Evolutionary conservation across 1,284 basidiomycete genomes (phyloP).

Genomic region (Sporisorium exsertum): DNA sequence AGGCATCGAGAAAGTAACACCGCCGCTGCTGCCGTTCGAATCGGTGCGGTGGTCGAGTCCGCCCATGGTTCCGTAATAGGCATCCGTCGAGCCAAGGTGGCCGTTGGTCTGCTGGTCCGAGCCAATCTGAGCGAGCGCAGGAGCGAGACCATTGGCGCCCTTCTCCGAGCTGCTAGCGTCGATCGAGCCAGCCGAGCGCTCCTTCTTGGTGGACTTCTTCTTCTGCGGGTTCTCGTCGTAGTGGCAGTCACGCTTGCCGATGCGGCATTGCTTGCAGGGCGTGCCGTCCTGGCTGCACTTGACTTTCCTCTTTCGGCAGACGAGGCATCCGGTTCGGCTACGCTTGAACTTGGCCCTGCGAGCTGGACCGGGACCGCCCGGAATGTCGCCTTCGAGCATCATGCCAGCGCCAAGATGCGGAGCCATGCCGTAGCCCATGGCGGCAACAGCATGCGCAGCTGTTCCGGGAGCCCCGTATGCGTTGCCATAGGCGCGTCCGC

Average conservation of each 20-base stretch:
- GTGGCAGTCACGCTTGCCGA: conserved; percentile 64
- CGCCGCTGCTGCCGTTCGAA: conserved; percentile 30
- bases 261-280: conserved; percentile 64
- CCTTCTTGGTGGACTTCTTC: conserved; percentile 52
- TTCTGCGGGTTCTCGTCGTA: conserved; percentile 61
- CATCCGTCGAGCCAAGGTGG: conserved; percentile 26
- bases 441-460: conserved; percentile 42
- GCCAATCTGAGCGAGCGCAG: conserved; percentile 25
- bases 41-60: conserved; percentile 38
- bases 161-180: conserved; percentile 45
- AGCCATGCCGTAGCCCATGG: conserved; percentile 51
- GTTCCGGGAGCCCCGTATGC: conserved; percentile 41
- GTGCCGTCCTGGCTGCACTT: conserved; percentile 64
- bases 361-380: conserved; percentile 51
- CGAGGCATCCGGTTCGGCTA: conserved; percentile 59
- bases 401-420: conserved; percentile 47
- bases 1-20: conserved; percentile 53
- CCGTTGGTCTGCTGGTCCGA: conserved; percentile 18
- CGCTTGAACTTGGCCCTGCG: conserved; percentile 63
- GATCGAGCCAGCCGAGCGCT: conserved; percentile 36
- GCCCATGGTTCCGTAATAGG: conserved; percentile 40
- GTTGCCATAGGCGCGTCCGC: conserved; percentile 47
- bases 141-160: conserved; percentile 34
- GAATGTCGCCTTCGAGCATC: conserved; percentile 47
- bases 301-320: conserved; percentile 65